Base-by-base conservation (phyloP, 352 stramenopile species). In the Phytophthora pseudosyringae region DNA sequence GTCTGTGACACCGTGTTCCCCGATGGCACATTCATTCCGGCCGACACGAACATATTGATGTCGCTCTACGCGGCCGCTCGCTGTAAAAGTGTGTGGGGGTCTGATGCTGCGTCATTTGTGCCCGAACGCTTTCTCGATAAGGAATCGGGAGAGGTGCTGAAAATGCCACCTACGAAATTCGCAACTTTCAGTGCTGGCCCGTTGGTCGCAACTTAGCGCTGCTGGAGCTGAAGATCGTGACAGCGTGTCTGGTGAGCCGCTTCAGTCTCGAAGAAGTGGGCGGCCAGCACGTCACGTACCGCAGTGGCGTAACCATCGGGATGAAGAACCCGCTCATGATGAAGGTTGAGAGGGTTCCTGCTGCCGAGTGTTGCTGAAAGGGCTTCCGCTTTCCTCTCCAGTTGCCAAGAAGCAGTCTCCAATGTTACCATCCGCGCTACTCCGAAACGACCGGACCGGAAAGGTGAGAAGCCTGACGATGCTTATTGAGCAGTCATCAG, bases 201-300 rank as follows among this genome's bases (percentile, higher is more conserved):
- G 60, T 69, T 16, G 60, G 60, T 31, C 41, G 44, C 47, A 68
- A 73, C 36, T 40, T 94, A 18, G 85, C 86, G 8, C 54, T 92
- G 59, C 31, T 92, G 6, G 78, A 93, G 62, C 76, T 91, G 47
- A 90, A 93, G 35, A 70, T 89, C 12, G 60, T 86, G 16, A 26
- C 78, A 8, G n/a, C 50, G 1, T 56, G 33, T 15, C 28, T 93
- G n/a, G 60, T 93, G 16, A 64, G 62, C 15, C 58, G 69, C 11
- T 91, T 87, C 40, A 21, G 75, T 13, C 46, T 93, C 13, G 45
- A 21, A 15, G 26, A 75, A 38, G 35, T 72, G 10, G 36, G 29
- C 4, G 67, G 43, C 0, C 66, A 83, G 35, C 18, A 65, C 21
- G 35, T 83, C 41, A 78, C 58, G 5, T 80, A 81, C 54, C 50